These are phyloP conservation scores for Chlamydomonas eustigma DNA, from an alignment of 139 green algal genomes.

Conservation along the genomic window DNA sequence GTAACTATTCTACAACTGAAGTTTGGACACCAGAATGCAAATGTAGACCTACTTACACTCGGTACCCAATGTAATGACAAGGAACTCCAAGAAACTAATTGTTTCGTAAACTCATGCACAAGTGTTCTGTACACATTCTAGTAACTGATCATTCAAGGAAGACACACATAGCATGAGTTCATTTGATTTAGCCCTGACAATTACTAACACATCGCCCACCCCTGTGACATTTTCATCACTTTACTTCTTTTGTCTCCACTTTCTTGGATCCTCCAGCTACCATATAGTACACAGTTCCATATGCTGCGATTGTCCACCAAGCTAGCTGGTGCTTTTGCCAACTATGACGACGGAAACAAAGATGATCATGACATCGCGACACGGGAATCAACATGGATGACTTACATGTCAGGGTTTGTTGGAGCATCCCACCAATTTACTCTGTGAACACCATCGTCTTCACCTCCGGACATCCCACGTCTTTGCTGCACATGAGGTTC, in stretches of 20 bases:
- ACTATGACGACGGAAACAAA: not conserved
- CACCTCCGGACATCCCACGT: not conserved
- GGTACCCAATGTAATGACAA: too few relatives aligned
- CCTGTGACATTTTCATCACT: too few relatives aligned
- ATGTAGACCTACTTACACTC: too few relatives aligned
- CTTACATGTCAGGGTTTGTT: conserved; percentile 35
- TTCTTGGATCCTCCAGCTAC: conserved; percentile 30
- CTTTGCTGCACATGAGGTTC: not conserved
- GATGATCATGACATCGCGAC: not conserved
- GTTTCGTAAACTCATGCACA: too few relatives aligned
- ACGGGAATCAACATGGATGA: not conserved
- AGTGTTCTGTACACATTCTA: too few relatives aligned
- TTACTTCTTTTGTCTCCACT: conserved; percentile 16
- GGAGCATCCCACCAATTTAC: conserved; percentile 58
- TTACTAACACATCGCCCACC: too few relatives aligned
- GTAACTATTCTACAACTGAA: too few relatives aligned
- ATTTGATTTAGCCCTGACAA: too few relatives aligned
- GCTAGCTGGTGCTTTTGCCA: conserved; percentile 29
- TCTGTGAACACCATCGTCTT: conserved; percentile 13
- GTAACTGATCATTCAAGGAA: too few relatives aligned
- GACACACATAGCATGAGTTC: too few relatives aligned
- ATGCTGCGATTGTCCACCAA: conserved; percentile 38
- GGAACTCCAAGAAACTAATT: too few relatives aligned
- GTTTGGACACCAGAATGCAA: too few relatives aligned
- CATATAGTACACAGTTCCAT: conserved; percentile 29